Base-by-base conservation (phyloP, 2,329 filamentous ascomycete species). In the Aureobasidium leucospermi region DNA sequence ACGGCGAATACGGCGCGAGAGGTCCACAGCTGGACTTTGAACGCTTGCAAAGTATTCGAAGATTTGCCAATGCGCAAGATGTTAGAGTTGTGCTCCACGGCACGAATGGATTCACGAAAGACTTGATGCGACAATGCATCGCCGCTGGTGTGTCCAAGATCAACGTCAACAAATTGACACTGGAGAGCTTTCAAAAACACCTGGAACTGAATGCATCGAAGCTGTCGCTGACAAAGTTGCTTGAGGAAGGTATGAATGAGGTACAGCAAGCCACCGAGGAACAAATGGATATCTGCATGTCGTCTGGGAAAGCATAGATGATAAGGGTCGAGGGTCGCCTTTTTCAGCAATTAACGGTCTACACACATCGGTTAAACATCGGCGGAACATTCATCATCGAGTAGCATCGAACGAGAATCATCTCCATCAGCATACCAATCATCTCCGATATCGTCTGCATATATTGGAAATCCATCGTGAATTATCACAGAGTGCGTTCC, bases 11-110 rank as follows among this genome's bases (percentile, higher is more conserved):
- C 51, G 86, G 86, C 0, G 79, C 82, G 0, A 73, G 81, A 13
- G 86, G 86, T 28, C 73, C 73, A 23, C 76, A 79, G 68, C 71
- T 87, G 16, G 85, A 88, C 66, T 86, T 83, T 68, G 81, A 79
- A 19, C 72, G 79, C 58, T 67, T 84, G 60, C 67, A 72, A 39
- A 70, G 70, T 6, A 81, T 85, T 59, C 74, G 79, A 58, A 71
- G 76, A 51, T 72, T 76, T 52, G 77, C 81, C 6, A 76, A 76
- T 0, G 74, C 75, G 36, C 69, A 74, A 1, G 73, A 76, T 46
- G 80, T 83, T 7, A 72, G 74, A 57, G 67, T 84, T 48, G 82
- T 83, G 3, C 70, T 85, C 63, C 82, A 85, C 66, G 82, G 82
- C 1, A 81, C 81, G 1, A 82, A 84, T 62, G 78, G 76, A 4